A percentile compares a stretch with the other conserved stretches of the same genome.
Conservation (phyloP, 2,329 filamentous ascomycete genomes). For the Penicillium sclerotigenum region DNA sequence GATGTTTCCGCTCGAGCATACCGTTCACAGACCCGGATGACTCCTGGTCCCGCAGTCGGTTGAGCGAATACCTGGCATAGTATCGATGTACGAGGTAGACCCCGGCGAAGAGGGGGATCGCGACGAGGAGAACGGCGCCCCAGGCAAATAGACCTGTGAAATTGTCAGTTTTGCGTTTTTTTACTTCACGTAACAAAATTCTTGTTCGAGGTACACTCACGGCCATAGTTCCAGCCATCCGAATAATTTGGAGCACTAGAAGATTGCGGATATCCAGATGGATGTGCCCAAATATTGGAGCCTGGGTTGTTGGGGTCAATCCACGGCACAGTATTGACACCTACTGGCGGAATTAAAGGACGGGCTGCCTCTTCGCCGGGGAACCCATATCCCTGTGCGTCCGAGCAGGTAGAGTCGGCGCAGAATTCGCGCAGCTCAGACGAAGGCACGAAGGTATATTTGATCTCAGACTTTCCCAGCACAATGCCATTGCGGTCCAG, state of each 20-base stretch:
- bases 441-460: conserved; percentile 39
- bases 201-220: conserved; percentile 6
- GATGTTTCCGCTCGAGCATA: conserved; percentile 19
- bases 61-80: conserved; percentile 11
- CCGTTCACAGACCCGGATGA: conserved; percentile 19
- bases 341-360: conserved; percentile 30
- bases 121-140: conserved; percentile 5
- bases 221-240: conserved; percentile 1
- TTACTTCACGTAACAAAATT: background rate
- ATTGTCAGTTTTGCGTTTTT: background rate
- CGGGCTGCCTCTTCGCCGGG: conserved; percentile 27
- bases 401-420: conserved; percentile 28
- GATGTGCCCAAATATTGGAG: conserved; percentile 18
- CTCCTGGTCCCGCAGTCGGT: conserved; percentile 8
- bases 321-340: conserved; percentile 35
- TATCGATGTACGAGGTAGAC: conserved; percentile 12
- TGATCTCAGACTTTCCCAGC: conserved; percentile 33
- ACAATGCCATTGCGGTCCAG: conserved; percentile 32
- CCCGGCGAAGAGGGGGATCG: conserved; percentile 9
- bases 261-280: conserved; percentile 15
- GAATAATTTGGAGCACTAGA: background rate
- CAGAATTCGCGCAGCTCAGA: conserved; percentile 34
- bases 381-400: conserved; percentile 30
- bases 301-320: conserved; percentile 29
- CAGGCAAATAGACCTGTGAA: conserved; percentile 11